Evolutionary conservation across 371 early-diverging fungal species (phyloP), one percentile per base, ranked within the genome.

Genomic region (Batkoa obscura): DNA sequence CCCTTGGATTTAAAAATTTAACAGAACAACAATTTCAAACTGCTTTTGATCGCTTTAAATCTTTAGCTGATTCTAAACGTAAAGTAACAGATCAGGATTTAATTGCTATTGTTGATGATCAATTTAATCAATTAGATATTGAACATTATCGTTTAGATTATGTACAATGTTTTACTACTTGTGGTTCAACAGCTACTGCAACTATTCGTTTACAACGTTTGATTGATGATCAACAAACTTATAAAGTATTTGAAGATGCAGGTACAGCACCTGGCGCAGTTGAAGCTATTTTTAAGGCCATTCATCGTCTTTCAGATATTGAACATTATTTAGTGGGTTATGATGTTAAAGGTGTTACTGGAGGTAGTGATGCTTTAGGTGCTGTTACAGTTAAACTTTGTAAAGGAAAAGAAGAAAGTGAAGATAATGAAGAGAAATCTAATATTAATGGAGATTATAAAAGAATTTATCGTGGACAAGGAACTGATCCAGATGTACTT

Each of bases 61-160:
- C 76, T 35, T 68, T 91, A 55, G 91, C 93, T 31, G 95, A 95
- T 59, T 70, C 78, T 42, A 93, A 90, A 71, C 90, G 89, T 72
- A 84, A 83, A 37, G 80, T 95, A 15, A 85, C 80, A 31, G 91
- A 95, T 68, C 78, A 80, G 56, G 94, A 95, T 67, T 66, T 95
- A 51, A 69, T 83, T 37, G 88, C 91, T 34, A 69, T 94, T 46
- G 63, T 90, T 46, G 80, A 81, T 38, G 90, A 87, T 56, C 75
- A 76, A 57, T 67, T 78, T 38, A 63, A 68, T 37, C 55, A 59
- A 15, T 51, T 62, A 5, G 58, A 62, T 33, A 62, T 56, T 43
- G 60, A 68, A 6, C 64, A 67, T 35, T 88, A 69, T 62, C 68
- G 71, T 15, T 68, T 89, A 51, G 64, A 72, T 55, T 65, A 73